Conservation (phyloP, 2,329 filamentous ascomycete genomes). For the Acephala macrosclerotiorum region DNA sequence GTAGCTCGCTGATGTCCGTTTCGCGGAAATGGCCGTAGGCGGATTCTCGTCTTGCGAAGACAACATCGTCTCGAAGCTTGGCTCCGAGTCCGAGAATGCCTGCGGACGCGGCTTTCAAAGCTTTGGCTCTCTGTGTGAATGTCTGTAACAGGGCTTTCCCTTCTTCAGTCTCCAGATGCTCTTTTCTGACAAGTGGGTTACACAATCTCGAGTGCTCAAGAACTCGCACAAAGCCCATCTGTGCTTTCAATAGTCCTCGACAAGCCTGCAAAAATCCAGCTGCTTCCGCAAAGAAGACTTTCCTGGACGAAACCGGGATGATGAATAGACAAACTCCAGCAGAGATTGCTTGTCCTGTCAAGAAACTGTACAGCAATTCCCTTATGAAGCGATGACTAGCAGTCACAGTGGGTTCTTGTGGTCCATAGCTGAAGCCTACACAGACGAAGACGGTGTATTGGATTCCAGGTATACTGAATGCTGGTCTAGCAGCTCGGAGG, state of each 20-base stretch:
- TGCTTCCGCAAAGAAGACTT: slow-evolving; percentile 67
- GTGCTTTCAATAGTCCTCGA: slow-evolving; percentile 61
- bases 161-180: background rate
- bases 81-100: slow-evolving; percentile 63
- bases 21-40: slow-evolving; percentile 71
- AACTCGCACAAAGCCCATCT: slow-evolving; percentile 70
- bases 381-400: slow-evolving; percentile 60
- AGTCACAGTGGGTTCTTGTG: slow-evolving; percentile 61
- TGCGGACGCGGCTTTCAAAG: slow-evolving; percentile 53
- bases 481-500: slow-evolving; percentile 68
- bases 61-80: slow-evolving; percentile 70
- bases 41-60: slow-evolving; percentile 75
- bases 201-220: slow-evolving; percentile 63
- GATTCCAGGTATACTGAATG: slow-evolving; percentile 72
- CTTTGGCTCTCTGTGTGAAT: slow-evolving; percentile 13
- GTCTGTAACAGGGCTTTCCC: background rate
- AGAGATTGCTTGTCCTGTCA: slow-evolving; percentile 55
- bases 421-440: slow-evolving; percentile 65
- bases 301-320: slow-evolving; percentile 69
- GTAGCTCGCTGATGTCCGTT: slow-evolving; percentile 67
- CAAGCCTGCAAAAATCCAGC: slow-evolving; percentile 62
- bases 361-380: slow-evolving; percentile 62
- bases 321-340: slow-evolving; percentile 68
- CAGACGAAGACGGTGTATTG: slow-evolving; percentile 73
- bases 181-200: slow-evolving; percentile 37